Evolutionary conservation across 2,329 filamentous ascomycete genomes (phyloP).

Genomic region (Bisporella sp.): DNA sequence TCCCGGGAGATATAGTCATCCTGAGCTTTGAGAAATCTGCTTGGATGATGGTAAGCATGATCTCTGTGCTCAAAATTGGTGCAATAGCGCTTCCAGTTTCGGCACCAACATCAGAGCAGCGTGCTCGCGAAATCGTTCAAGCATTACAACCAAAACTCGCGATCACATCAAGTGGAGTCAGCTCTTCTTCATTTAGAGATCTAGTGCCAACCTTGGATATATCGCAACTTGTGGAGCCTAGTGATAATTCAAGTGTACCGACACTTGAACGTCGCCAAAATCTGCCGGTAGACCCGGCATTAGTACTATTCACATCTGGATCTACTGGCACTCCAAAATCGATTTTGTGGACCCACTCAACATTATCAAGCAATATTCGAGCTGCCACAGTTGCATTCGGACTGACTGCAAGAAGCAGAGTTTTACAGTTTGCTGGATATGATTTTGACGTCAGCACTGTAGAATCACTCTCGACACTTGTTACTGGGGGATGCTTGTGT

Average conservation of each 20-base stretch:
- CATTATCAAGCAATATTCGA: slow-evolving; percentile 5
- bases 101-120: background rate
- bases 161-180: background rate
- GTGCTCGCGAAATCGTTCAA: background rate
- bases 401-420: slow-evolving; percentile 3
- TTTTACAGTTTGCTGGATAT: slow-evolving; percentile 9
- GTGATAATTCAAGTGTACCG: background rate
- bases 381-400: slow-evolving; percentile 1
- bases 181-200: background rate
- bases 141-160: background rate
- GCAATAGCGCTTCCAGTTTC: background rate
- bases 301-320: slow-evolving; percentile 18
- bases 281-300: background rate
- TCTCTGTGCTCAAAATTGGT: background rate
- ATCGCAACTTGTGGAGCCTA: background rate
- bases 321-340: slow-evolving; percentile 21
- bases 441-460: slow-evolving; percentile 31
- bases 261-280: background rate
- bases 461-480: slow-evolving; percentile 23
- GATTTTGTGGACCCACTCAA: slow-evolving; percentile 8
- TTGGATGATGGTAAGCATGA: background rate
- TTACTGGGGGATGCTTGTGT: slow-evolving; percentile 31
- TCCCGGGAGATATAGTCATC: background rate
- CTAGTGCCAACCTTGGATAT: background rate
- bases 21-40: background rate